These are phyloP conservation scores for Candida methanosorbosa DNA, from an alignment of 805 yeast species.

Conservation along the genomic window DNA sequence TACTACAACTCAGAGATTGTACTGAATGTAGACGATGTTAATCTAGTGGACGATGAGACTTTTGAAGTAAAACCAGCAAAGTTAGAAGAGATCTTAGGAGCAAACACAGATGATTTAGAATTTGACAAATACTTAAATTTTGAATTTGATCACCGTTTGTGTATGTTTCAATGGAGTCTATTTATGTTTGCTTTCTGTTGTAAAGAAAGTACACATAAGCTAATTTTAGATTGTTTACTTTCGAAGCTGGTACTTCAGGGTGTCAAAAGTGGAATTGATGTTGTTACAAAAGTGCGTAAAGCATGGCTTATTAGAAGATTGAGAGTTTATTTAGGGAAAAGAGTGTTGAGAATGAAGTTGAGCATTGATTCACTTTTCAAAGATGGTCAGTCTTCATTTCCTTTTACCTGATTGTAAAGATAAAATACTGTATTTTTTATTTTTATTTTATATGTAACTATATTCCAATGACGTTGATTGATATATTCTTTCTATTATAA, in stretches of 20 bases:
- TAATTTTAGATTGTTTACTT: constrained; percentile 18
- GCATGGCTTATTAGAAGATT: constrained; percentile 20
- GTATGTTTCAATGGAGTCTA: constrained; percentile 23
- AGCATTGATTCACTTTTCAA: not conserved
- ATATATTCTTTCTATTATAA: no score
- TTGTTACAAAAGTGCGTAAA: constrained; percentile 14
- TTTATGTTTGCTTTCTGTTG: constrained; percentile 19
- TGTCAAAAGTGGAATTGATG: constrained; percentile 16
- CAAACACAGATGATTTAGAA: constrained; percentile 3
- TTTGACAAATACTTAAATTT: constrained; percentile 10
- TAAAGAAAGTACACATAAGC: constrained; percentile 14
- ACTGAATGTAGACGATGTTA: constrained; percentile 3
- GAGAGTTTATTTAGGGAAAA: constrained; percentile 2
- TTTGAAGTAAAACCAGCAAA: not conserved
- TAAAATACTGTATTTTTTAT: no score
- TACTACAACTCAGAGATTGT: constrained; percentile 14
- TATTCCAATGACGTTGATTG: no score
- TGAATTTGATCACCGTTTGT: constrained; percentile 22
- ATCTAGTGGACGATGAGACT: not conserved
- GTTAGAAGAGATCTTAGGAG: not conserved
- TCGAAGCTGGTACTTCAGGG: constrained; percentile 15
- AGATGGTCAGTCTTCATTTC: not conserved
- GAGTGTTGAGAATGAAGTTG: not conserved
- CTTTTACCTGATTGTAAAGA: not conserved
- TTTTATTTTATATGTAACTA: no score